Evolutionary conservation across 768 basidiomycete genomes (phyloP).

Genomic region (Auricularia heimuer): DNA sequence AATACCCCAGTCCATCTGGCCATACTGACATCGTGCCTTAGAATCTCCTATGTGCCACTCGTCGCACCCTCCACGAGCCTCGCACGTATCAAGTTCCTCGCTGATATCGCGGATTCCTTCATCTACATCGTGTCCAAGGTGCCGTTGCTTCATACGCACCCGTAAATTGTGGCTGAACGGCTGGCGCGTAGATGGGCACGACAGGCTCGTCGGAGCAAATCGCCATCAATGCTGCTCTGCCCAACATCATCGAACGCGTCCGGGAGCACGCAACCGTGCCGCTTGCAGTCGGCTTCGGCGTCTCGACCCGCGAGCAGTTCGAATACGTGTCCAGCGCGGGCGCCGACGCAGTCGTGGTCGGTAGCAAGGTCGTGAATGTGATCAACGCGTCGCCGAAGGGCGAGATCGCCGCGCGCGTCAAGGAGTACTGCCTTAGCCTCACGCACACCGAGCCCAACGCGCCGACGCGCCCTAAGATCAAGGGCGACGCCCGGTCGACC

Average conservation of each 20-base stretch:
- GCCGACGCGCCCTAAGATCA: slow-evolving; percentile 11
- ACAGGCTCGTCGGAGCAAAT: slow-evolving; percentile 81
- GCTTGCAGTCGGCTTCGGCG: slow-evolving; percentile 94
- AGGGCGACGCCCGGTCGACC: slow-evolving; percentile 12
- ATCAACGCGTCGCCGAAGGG: slow-evolving; percentile 56
- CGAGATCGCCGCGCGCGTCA: slow-evolving; percentile 43
- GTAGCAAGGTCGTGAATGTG: slow-evolving; percentile 72
- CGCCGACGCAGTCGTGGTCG: slow-evolving; percentile 94
- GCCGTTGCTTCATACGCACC: too few species aligned
- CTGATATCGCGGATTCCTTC: slow-evolving; percentile 92
- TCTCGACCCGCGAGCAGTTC: slow-evolving; percentile 84
- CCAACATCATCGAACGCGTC: slow-evolving; percentile 76
- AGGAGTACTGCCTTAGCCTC: slow-evolving; percentile 64
- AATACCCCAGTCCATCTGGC: background rate
- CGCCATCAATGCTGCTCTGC: slow-evolving; percentile 64
- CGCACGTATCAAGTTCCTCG: slow-evolving; percentile 79
- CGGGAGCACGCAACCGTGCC: slow-evolving; percentile 70
- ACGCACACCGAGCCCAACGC: slow-evolving; percentile 15
- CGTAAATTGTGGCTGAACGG: too few species aligned
- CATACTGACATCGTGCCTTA: slow-evolving; percentile 21
- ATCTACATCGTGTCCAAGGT: slow-evolving; percentile 93
- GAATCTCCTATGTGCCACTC: slow-evolving; percentile 89
- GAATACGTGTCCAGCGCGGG: slow-evolving; percentile 74
- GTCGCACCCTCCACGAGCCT: slow-evolving; percentile 91
- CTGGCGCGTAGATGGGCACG: slow-evolving; percentile 68